Base-by-base conservation (phyloP, 495 filamentous ascomycete genomes). In the Penicillium turbatum region DNA sequence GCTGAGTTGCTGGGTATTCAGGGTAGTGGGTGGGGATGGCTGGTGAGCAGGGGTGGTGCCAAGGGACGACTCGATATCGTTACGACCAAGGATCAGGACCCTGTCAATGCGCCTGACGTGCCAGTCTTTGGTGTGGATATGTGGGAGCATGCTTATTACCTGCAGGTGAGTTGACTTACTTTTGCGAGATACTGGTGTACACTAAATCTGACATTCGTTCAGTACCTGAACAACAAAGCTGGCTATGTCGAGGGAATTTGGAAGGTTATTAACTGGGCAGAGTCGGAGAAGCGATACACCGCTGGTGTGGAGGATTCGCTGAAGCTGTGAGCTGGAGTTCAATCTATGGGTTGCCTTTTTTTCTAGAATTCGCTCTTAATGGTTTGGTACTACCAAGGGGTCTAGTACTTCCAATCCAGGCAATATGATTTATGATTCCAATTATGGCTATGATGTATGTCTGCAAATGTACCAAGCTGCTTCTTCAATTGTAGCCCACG, bases 171-270 rank as follows among this genome's bases (percentile, higher is more conserved):
- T 72, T 53, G 42, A 41, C 7, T 46, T 32, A 43, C 31, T 10
- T 35, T 27, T 15, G 16, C 15, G 21, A 24, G 21, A 8, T 47
- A 30, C n/a, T 13, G 1, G 1, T 30, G 5, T 24, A 45, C 34
- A 41, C 29, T 57, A 27, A n/a, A 63, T 31, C 13, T 67, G 55
- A 56, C 72, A 27, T 27, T 68, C 61, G 69, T 53, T 31, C 84
- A 98, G 79, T 98, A 98, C 65, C 76, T 95, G 72, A 98, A 97
- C 72, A 86, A 92, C 58, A 98, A 98, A 79, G 93, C 88, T 12
- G 89, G 91, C 59, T 98, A 98, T 71, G 92, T 97, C 56, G 81
- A 84, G 37, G 88, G 86, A 30, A 86, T 97, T 62, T 98, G 93
- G 93, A 89, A 95, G 71, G 88, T 98, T 16, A 79, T 98, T 53